Percentiles rank a stretch among this genome's conserved stretches.
Evolutionary conservation across 768 basidiomycete species (phyloP).

Genomic region (Dioszegia crocea): DNA sequence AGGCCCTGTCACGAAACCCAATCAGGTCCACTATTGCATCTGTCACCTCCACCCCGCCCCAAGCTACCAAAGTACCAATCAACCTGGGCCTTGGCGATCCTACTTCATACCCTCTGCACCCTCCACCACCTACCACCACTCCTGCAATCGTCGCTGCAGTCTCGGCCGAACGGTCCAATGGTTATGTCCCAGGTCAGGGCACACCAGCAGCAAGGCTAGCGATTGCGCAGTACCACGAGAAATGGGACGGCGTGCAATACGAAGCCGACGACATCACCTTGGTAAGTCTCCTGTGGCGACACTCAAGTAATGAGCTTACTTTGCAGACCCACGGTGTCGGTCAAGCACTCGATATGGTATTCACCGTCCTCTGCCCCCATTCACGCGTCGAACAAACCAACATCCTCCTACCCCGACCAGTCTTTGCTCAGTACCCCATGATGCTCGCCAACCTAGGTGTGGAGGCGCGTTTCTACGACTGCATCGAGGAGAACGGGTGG

Average conservation of each 20-base stretch:
- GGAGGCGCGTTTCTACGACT: conserved; percentile 49
- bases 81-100: conserved; percentile 51
- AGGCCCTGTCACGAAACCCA: conserved; percentile 43
- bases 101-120: conserved; percentile 45
- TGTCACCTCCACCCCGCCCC: conserved; percentile 30
- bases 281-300: conserved; percentile 23
- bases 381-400: conserved; percentile 34
- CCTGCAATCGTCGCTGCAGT: conserved; percentile 37
- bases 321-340: conserved; percentile 47
- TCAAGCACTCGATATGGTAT: conserved; percentile 48
- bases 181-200: conserved; percentile 46
- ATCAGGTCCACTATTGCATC: conserved; percentile 41
- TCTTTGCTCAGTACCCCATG: conserved; percentile 50
- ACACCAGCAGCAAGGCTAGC: conserved; percentile 42
- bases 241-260: conserved; percentile 44
- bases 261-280: conserved; percentile 35
- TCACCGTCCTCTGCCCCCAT: conserved; percentile 43
- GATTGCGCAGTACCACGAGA: conserved; percentile 47
- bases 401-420: conserved; percentile 48
- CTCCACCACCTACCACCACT: conserved; percentile 39
- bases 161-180: conserved; percentile 32
- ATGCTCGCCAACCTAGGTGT: conserved; percentile 36
- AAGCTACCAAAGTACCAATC: conserved; percentile 44
- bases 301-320: neutral
- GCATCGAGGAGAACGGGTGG: conserved; percentile 47